These are phyloP conservation scores for Sarocladium brachiariae DNA, from an alignment of 2,329 filamentous ascomycete genomes.

Conservation along the genomic window DNA sequence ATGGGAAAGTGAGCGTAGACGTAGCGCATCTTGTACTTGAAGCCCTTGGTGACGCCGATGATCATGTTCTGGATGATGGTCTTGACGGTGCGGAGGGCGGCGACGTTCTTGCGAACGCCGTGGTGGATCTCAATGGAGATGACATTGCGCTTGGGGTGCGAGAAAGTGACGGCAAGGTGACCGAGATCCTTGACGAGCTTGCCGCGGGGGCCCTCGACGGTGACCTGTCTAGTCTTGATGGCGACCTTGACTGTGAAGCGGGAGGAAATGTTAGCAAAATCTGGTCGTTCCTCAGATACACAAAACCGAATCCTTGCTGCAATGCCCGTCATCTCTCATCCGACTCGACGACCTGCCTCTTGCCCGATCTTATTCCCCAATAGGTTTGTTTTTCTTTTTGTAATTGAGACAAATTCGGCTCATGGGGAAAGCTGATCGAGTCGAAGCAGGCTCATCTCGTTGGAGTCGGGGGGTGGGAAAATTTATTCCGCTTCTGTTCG, in stretches of 20 bases:
- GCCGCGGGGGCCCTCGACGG: constrained; percentile 94
- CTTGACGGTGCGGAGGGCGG: constrained; percentile 94
- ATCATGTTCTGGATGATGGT: constrained; percentile 99
- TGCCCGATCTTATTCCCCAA: too few species aligned
- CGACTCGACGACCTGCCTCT: background rate
- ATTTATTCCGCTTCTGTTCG: too few species aligned
- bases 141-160: constrained; percentile 72
- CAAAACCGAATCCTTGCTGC: background rate
- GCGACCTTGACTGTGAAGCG: constrained; percentile 77
- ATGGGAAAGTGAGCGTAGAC: constrained; percentile 99
- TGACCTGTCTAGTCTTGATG: constrained; percentile 96
- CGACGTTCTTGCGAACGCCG: constrained; percentile 94
- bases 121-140: constrained; percentile 99
- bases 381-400: too few species aligned
- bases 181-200: constrained; percentile 96
- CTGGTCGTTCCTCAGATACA: constrained; percentile 4
- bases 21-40: constrained; percentile 99
- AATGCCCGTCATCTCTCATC: background rate
- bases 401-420: background rate
- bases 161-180: constrained; percentile 95
- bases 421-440: background rate
- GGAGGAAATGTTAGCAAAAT: constrained; percentile 21
- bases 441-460: background rate
- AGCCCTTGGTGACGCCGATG: constrained; percentile 96
- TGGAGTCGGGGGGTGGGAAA: background rate